Base-by-base conservation (phyloP, 768 basidiomycete species). In the Saitozyma sp. region DNA sequence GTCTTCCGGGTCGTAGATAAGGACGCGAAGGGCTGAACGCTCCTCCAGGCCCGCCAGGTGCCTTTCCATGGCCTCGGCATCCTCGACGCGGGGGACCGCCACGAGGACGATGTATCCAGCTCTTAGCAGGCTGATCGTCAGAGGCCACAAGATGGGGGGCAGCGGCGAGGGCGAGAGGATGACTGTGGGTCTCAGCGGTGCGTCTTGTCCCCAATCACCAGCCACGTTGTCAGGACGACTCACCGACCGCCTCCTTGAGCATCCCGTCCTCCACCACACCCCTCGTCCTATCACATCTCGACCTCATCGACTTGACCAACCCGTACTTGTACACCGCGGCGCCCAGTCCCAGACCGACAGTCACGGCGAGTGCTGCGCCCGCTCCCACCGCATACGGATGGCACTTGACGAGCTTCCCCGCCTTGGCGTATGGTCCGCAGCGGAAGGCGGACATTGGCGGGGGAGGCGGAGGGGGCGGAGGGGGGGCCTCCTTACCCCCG, bases 1-100 rank as follows among this genome's bases (percentile, higher is more conserved):
- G 40, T 78, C 77, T 38, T 75, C 74, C 8, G 77, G 75, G 51
- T 78, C 70, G 51, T 75, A 77, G 13, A 76, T 73, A 45, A 77
- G 50, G 0, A 77, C 77, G 14, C 74, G 52, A 9, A 77, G 48
- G 17, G 65, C 68, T 14, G 62, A 65, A 42, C 65, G 68, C 55
- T 68, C 69, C 14, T 71, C 68, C 14, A 74, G 46, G 29, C 67
- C 66, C 9, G 60, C 60, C 8, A 78, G 56, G 41, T 65, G 62
- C 52, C 59, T 67, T 65, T 78, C 77, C 13, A 78, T 19, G 38
- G 59, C 43, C 42, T 78, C 77, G 13, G 75, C 77, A 42, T 78
- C 77, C 52, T 71, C 67, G 13, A 70, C 60, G n/a, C 67, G 59
- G 9, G 77, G 77, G 3, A 77, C 72, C 7, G 77, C 77, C 16